These are phyloP conservation scores for Blastobotrys robertii DNA, from an alignment of 805 yeast species.

Conservation along the genomic window DNA sequence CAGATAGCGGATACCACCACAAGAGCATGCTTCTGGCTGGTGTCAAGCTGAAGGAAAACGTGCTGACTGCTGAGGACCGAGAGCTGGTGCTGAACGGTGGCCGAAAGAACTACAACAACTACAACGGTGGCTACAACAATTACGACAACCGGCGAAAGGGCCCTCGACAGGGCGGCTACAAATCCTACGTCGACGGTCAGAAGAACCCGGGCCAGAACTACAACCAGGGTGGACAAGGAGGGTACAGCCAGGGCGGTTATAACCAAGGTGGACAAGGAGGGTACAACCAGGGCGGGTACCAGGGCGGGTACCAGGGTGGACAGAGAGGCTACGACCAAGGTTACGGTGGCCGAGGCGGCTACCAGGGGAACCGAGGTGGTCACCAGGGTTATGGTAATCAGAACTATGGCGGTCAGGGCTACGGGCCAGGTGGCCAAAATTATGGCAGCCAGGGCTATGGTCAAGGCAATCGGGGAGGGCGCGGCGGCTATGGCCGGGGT, in stretches of 20 bases:
- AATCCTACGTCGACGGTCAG: conserved; percentile 7
- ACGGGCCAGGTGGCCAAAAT: not conserved
- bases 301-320: conserved; percentile 8
- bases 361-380: too few relatives aligned
- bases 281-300: conserved; percentile 16
- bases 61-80: conserved; percentile 59
- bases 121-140: conserved; percentile 8
- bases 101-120: conserved; percentile 17
- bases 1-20: conserved; percentile 42
- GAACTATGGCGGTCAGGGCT: conserved; percentile 5
- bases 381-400: conserved; percentile 13
- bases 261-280: conserved; percentile 20
- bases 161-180: conserved; percentile 16
- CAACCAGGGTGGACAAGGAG: conserved; percentile 11
- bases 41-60: conserved; percentile 46
- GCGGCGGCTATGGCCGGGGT: conserved; percentile 10
- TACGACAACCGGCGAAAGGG: conserved; percentile 5
- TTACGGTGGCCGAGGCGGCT: conserved; percentile 8
- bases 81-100: conserved; percentile 46
- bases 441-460: conserved; percentile 3
- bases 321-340: conserved; percentile 11
- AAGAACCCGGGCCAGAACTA: conserved; percentile 11
- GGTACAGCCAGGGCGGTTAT: conserved; percentile 10
- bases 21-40: conserved; percentile 85
- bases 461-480: conserved; percentile 10